Evolutionary conservation across 176 grass and related monocot species (phyloP).

Genomic region (Dendrocalamus sinicus): DNA sequence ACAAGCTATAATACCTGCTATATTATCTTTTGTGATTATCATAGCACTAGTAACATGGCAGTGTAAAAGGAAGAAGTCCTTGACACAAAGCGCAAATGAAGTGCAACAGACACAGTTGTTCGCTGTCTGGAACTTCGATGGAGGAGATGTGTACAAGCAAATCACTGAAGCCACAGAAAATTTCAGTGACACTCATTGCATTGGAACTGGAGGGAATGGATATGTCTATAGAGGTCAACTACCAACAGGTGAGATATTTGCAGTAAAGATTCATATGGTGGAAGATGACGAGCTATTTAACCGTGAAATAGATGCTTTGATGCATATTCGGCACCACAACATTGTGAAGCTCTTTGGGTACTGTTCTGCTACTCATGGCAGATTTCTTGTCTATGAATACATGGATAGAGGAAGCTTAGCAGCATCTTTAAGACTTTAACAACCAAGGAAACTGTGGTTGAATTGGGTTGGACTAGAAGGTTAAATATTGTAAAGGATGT

Average conservation of each 20-base stretch:
- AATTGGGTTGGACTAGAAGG: neutral
- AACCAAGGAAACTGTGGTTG: neutral
- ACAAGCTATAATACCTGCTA: neutral
- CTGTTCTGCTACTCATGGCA: neutral
- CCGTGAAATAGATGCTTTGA: neutral
- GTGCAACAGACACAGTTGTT: neutral
- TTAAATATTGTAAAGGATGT: no score
- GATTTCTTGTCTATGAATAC: neutral
- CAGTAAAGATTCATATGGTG: neutral
- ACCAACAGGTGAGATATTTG: neutral
- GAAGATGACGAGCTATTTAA: neutral
- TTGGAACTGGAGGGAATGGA: neutral
- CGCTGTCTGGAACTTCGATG: neutral
- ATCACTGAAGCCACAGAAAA: neutral
- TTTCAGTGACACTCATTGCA: neutral
- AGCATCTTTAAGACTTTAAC: neutral
- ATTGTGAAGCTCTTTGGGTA: neutral
- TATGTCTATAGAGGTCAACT: neutral
- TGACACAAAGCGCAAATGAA: neutral
- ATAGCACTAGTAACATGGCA: neutral
- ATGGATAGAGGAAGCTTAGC: constrained; percentile 8
- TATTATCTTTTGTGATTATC: neutral
- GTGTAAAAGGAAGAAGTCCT: neutral
- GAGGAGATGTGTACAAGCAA: neutral
- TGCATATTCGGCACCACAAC: neutral